Base-by-base conservation (phyloP, 139 green algal species). In the Astrephomene gubernaculifera region DNA sequence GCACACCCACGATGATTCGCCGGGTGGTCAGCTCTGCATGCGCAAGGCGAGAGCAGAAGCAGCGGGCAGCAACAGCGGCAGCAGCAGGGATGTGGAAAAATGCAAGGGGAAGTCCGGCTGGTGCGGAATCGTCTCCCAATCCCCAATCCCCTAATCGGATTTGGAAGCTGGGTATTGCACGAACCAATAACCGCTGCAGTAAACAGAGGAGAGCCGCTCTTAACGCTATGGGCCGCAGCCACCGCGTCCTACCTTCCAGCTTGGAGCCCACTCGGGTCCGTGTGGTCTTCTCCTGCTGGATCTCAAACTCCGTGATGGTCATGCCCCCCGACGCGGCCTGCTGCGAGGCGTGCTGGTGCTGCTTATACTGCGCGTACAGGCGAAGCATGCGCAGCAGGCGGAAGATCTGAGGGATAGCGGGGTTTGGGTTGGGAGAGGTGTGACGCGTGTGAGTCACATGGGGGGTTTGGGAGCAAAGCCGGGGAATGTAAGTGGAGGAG, bases 11-110 rank as follows among this genome's bases (percentile, higher is more conserved):
- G 71, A 97, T 94, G 41, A 98, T 94, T 36, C 96, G 93, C 7
- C 91, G 88, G 44, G 96, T 97, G 39, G 94, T 98, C 38, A 98
- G 90, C 67, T 99, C 96, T 94, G 85, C 39, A 53, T n/a, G 49
- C 27, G 65, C 33, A 69, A 44, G n/a, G n/a, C 25, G 71, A 12
- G 71, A 63, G 8, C 4, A 27, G 69, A 9, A 76, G 54, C 5
- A n/a, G n/a, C n/a, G n/a, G n/a, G n/a, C n/a, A n/a, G n/a, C n/a
- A n/a, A n/a, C n/a, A n/a, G n/a, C n/a, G n/a, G n/a, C n/a, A n/a
- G n/a, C n/a, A n/a, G n/a, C n/a, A n/a, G n/a, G n/a, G n/a, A n/a
- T n/a, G n/a, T n/a, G n/a, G n/a, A n/a, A n/a, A n/a, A n/a, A n/a
- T n/a, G n/a, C n/a, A n/a, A n/a, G n/a, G n/a, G n/a, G n/a, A n/a